A percentile compares a stretch with the other conserved stretches of the same genome.
Conservation (phyloP, 2,329 filamentous ascomycete species). For the Cyanodermella asteris region DNA sequence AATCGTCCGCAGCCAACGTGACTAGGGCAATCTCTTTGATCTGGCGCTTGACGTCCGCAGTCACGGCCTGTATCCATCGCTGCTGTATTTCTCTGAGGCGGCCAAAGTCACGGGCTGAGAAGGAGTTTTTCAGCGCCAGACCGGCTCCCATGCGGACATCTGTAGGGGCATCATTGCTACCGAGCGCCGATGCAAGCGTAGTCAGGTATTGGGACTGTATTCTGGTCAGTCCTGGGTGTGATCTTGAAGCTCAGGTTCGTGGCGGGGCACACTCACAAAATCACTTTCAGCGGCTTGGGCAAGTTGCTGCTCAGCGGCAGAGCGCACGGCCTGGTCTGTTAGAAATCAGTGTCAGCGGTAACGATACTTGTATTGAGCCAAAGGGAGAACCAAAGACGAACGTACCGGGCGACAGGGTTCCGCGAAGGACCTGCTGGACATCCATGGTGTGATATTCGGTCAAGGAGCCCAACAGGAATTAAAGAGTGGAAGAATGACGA, state of each 20-base stretch:
- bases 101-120: constrained; percentile 74
- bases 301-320: constrained; percentile 84
- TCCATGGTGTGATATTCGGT: constrained; percentile 58
- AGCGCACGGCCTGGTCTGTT: constrained; percentile 70
- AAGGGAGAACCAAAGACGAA: constrained; percentile 11
- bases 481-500: no score
- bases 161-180: constrained; percentile 65
- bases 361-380: constrained; percentile 3
- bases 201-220: constrained; percentile 70
- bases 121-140: constrained; percentile 94
- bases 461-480: no score
- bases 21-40: constrained; percentile 83
- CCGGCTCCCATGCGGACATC: constrained; percentile 84
- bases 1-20: constrained; percentile 59
- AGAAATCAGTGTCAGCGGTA: constrained; percentile 14
- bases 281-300: constrained; percentile 79
- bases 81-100: constrained; percentile 76
- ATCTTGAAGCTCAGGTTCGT: constrained; percentile 4
- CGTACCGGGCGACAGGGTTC: constrained; percentile 87
- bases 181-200: constrained; percentile 80
- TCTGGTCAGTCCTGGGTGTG: constrained; percentile 1
- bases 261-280: constrained; percentile 49
- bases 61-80: constrained; percentile 76
- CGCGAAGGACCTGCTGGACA: constrained; percentile 93
- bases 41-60: constrained; percentile 58